Evolutionary conservation across 192 early-diverging fungal species (phyloP).

Genomic region (Umbelopsis vinacea): DNA sequence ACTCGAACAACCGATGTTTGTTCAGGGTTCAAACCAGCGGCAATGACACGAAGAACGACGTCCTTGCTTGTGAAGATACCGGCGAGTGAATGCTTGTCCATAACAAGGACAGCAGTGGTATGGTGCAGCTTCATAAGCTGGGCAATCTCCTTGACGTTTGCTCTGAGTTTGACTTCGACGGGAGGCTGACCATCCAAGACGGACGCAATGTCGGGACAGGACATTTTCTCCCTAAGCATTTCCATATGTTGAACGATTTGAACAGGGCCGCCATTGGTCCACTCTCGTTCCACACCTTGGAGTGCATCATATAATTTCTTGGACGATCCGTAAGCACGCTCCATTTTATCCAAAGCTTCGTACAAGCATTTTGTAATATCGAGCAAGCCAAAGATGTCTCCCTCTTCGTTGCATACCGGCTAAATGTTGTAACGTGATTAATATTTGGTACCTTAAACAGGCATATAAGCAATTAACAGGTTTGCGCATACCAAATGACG

Average conservation of each 20-base stretch:
- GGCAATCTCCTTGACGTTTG: slow-evolving; percentile 75
- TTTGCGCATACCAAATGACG: slow-evolving; percentile 67
- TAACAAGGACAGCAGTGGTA: slow-evolving; percentile 78
- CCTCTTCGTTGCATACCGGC: slow-evolving; percentile 86
- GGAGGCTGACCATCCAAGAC: slow-evolving; percentile 75
- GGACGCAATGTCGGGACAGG: slow-evolving; percentile 87
- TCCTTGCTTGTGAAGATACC: slow-evolving; percentile 91
- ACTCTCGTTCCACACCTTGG: slow-evolving; percentile 82
- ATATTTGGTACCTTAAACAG: background rate
- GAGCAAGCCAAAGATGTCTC: slow-evolving; percentile 82
- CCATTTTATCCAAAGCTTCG: slow-evolving; percentile 86
- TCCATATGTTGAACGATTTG: slow-evolving; percentile 76
- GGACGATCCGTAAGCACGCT: slow-evolving; percentile 80
- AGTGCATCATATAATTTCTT: slow-evolving; percentile 81
- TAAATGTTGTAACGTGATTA: slow-evolving; percentile 19
- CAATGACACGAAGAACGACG: slow-evolving; percentile 86
- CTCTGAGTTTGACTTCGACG: slow-evolving; percentile 64
- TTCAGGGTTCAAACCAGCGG: slow-evolving; percentile 84
- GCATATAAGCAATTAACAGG: background rate
- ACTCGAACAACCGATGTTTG: slow-evolving; percentile 95
- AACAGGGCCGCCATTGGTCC: slow-evolving; percentile 68
- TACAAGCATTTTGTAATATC: slow-evolving; percentile 88
- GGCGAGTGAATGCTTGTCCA: slow-evolving; percentile 73
- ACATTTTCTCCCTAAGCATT: slow-evolving; percentile 80
- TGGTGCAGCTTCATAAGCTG: slow-evolving; percentile 73